A percentile compares a stretch with the other conserved stretches of the same genome.
Evolutionary conservation across 768 basidiomycete species (phyloP).

Genomic region (Amanita pseudoporphyria): DNA sequence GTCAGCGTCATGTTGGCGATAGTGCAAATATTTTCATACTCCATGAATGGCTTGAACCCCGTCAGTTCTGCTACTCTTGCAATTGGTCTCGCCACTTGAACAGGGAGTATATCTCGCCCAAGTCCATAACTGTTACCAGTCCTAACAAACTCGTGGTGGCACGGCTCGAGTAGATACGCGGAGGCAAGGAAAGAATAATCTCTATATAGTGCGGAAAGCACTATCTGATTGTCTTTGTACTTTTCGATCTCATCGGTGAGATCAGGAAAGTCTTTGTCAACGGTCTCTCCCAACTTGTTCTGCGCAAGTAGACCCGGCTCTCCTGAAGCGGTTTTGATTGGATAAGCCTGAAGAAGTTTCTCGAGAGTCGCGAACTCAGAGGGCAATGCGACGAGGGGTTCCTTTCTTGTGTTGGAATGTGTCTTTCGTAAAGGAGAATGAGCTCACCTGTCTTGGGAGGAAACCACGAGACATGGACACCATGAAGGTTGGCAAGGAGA

Average conservation of each 20-base stretch:
- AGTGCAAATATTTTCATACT: conserved; percentile 10
- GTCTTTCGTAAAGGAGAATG: background rate
- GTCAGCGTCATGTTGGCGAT: background rate
- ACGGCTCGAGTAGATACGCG: conserved; percentile 23
- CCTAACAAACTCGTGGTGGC: conserved; percentile 15
- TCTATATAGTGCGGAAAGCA: conserved; percentile 11
- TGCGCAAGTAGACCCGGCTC: conserved; percentile 19
- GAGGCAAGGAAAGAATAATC: conserved; percentile 18
- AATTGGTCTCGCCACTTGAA: conserved; percentile 18
- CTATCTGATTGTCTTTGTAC: conserved; percentile 12
- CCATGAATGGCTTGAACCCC: conserved; percentile 20
- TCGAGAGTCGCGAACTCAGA: conserved; percentile 17
- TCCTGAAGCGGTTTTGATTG: conserved; percentile 20
- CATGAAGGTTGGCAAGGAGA: conserved; percentile 14
- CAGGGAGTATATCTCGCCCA: conserved; percentile 17
- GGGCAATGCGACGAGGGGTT: conserved; percentile 19
- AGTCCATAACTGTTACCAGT: conserved; percentile 17
- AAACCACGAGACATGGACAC: conserved; percentile 17
- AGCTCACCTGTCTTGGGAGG: conserved; percentile 12
- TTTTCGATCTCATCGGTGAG: conserved; percentile 15
- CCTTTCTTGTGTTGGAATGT: conserved; percentile 1
- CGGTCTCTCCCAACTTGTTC: conserved; percentile 19
- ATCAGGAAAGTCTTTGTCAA: conserved; percentile 17
- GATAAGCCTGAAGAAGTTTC: conserved; percentile 20
- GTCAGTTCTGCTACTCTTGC: conserved; percentile 17